Conservation (phyloP, 2,329 filamentous ascomycete genomes). For the Sclerotinia sclerotiorum region DNA sequence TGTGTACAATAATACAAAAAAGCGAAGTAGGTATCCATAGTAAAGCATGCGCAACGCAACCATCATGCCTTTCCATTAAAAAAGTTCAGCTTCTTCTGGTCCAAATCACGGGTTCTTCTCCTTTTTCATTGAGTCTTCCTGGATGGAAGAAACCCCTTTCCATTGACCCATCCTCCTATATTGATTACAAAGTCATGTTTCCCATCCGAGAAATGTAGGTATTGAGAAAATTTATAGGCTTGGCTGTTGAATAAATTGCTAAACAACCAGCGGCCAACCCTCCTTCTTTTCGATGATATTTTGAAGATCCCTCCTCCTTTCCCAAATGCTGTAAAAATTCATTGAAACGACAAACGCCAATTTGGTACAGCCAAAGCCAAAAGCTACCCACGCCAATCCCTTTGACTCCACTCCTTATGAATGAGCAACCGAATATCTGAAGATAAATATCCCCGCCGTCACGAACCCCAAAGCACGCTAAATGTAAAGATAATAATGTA, state of each 20-base stretch:
- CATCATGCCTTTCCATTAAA: background rate
- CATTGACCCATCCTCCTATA: background rate
- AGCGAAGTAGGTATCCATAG: background rate
- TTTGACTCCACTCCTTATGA: slow-evolving; percentile 5
- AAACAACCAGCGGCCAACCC: background rate
- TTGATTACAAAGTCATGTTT: background rate
- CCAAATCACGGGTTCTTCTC: background rate
- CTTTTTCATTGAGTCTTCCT: background rate
- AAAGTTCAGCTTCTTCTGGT: background rate
- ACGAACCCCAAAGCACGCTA: slow-evolving; percentile 14
- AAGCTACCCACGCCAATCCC: slow-evolving; percentile 11
- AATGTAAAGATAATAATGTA: slow-evolving; percentile 13
- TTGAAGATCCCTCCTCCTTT: background rate
- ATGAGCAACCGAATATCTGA: background rate
- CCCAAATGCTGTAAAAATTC: background rate
- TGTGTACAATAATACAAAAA: slow-evolving; percentile 16
- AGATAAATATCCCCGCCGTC: background rate
- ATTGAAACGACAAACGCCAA: slow-evolving; percentile 11
- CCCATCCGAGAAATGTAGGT: background rate
- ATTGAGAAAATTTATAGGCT: background rate
- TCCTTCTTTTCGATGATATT: background rate
- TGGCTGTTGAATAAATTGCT: background rate
- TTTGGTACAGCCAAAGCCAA: slow-evolving; percentile 13
- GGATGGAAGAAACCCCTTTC: background rate
- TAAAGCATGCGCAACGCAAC: background rate